phyloP scores from a whole-genome alignment of 2,329 filamentous ascomycete genomes.

The Macrophomina pseudophaseolina region DNA sequence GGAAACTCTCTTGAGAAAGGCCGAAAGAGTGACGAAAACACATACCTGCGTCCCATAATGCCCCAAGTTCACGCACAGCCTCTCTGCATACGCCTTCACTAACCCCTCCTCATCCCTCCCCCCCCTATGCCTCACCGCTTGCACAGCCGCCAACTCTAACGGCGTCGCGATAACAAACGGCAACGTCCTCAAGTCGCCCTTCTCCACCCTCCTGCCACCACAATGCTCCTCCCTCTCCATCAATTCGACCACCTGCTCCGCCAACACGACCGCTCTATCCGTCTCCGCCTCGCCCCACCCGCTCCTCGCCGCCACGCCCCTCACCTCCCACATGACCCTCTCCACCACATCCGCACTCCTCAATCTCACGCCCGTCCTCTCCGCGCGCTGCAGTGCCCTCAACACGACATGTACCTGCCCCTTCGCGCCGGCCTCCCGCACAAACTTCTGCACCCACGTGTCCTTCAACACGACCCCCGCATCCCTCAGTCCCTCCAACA shows the following conservation, averaged over 20 bases:
- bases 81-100: constrained; percentile 47
- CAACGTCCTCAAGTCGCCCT: constrained; percentile 38
- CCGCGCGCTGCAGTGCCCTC: constrained; percentile 37
- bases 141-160: constrained; percentile 50
- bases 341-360: constrained; percentile 35
- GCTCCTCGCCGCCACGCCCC: constrained; percentile 38
- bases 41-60: constrained; percentile 34
- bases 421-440: constrained; percentile 32
- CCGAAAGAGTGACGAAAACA: background rate
- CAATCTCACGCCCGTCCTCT: constrained; percentile 36
- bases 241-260: constrained; percentile 46
- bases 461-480: constrained; percentile 31
- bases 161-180: constrained; percentile 49
- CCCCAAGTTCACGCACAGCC: constrained; percentile 43
- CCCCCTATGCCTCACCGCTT: constrained; percentile 41
- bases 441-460: constrained; percentile 31
- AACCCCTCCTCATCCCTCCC: constrained; percentile 42
- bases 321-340: constrained; percentile 43
- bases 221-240: constrained; percentile 50
- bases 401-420: constrained; percentile 38
- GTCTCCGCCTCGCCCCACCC: constrained; percentile 46
- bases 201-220: constrained; percentile 21
- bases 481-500: constrained; percentile 39
- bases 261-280: constrained; percentile 44
- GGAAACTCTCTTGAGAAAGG: background rate